A percentile compares a stretch with the other conserved stretches of the same genome.
Evolutionary conservation across 352 stramenopile genomes (phyloP).

Genomic region (Phytophthora agathidicida): DNA sequence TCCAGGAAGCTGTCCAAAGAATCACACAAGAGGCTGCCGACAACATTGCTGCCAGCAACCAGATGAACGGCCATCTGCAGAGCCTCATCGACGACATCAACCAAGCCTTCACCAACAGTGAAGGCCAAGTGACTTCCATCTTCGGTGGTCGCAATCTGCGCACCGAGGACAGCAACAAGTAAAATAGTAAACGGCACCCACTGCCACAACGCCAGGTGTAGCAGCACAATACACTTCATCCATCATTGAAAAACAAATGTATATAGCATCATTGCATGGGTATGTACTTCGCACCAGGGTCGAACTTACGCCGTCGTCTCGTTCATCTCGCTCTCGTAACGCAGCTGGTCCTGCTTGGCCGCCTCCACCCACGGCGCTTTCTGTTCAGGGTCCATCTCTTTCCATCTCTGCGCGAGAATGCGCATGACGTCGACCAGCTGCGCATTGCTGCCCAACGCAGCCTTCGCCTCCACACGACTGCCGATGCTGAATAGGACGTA

Average conservation of each 20-base stretch:
- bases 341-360: conserved; percentile 58
- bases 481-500: conserved; percentile 78
- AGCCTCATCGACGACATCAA: conserved; percentile 6
- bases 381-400: conserved; percentile 57
- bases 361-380: conserved; percentile 66
- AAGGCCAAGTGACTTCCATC: conserved; percentile 11
- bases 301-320: conserved; percentile 47
- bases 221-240: background rate
- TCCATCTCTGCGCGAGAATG: conserved; percentile 60
- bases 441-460: conserved; percentile 41
- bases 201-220: no score
- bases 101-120: conserved; percentile 5
- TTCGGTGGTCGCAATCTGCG: conserved; percentile 29
- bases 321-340: conserved; percentile 82
- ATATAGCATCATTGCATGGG: conserved; percentile 26
- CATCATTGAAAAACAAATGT: conserved; percentile 31
- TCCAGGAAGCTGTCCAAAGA: conserved; percentile 5
- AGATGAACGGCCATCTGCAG: conserved; percentile 24
- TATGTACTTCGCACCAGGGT: conserved; percentile 18
- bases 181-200: no score
- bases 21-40: background rate
- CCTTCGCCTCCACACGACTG: conserved; percentile 60
- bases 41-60: conserved; percentile 13
- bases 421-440: conserved; percentile 72
- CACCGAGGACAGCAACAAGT: conserved; percentile 1